These are phyloP conservation scores for Orbilia ellipsospora DNA, from an alignment of 2,329 filamentous ascomycete genomes.

Conservation along the genomic window DNA sequence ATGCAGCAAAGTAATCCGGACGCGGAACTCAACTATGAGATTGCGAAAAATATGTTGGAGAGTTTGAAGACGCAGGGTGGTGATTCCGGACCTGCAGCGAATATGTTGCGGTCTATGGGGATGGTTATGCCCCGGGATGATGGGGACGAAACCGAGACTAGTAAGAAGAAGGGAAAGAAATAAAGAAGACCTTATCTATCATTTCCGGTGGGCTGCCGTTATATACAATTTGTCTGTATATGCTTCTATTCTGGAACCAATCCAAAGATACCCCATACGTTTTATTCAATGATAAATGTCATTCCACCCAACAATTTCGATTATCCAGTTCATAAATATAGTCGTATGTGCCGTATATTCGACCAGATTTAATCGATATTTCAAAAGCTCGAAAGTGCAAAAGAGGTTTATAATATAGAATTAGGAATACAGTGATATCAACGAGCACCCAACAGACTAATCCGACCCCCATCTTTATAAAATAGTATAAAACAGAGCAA, in stretches of 20 bases:
- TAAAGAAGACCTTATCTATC: background rate
- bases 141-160: slow-evolving; percentile 65
- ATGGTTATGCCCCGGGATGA: slow-evolving; percentile 83
- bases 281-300: no score
- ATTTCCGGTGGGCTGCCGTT: background rate
- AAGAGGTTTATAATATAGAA: background rate
- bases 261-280: no score
- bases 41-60: slow-evolving; percentile 90
- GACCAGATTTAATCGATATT: no score
- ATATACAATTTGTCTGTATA: slow-evolving; percentile 2
- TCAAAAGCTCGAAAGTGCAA: no score
- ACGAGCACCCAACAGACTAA: background rate
- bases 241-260: slow-evolving; percentile 4
- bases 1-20: background rate
- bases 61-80: slow-evolving; percentile 92
- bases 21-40: slow-evolving; percentile 80
- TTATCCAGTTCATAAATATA: no score
- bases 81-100: slow-evolving; percentile 84
- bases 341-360: no score
- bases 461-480: no score
- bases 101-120: slow-evolving; percentile 87
- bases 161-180: slow-evolving; percentile 25
- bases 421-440: background rate
- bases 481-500: no score
- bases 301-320: no score